A percentile compares a stretch with the other conserved stretches of the same genome.
phyloP scores from a whole-genome alignment of 345 rosid genomes.

The Arabis hirsuta region DNA sequence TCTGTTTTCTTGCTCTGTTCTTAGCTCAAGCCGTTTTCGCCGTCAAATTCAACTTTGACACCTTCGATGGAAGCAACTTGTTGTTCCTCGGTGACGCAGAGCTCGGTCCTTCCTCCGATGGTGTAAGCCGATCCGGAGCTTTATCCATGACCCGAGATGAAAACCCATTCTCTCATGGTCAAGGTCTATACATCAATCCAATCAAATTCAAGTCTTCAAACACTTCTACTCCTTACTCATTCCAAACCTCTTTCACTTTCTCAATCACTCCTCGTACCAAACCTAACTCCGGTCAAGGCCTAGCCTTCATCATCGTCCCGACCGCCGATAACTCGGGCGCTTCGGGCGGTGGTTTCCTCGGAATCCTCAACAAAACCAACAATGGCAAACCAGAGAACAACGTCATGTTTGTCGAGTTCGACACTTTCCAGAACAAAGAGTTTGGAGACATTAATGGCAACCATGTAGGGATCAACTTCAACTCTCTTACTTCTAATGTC shows the following conservation, averaged over 20 bases:
- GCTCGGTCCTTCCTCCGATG: conserved; percentile 40
- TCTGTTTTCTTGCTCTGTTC: conserved; percentile 43
- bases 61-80: conserved; percentile 31
- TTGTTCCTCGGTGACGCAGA: conserved; percentile 40
- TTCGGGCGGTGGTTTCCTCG: conserved; percentile 39
- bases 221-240: conserved; percentile 33
- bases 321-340: conserved; percentile 30
- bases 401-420: conserved; percentile 41
- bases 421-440: conserved; percentile 34
- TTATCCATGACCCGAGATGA: conserved; percentile 42
- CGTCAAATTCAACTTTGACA: conserved; percentile 35
- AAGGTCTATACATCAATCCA: conserved; percentile 33
- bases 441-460: conserved; percentile 43
- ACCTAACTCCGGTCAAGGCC: conserved; percentile 42
- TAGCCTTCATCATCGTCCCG: conserved; percentile 43
- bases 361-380: conserved; percentile 46
- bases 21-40: conserved; percentile 32
- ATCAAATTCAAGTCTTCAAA: conserved; percentile 35
- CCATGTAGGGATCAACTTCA: conserved; percentile 50
- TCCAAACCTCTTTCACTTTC: conserved; percentile 43
- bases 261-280: conserved; percentile 41
- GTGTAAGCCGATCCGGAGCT: conserved; percentile 33
- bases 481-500: conserved; percentile 40
- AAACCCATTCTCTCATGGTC: conserved; percentile 40
- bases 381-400: conserved; percentile 35